Base-by-base conservation (phyloP, 192 early-diverging fungal genomes). In the Jimgerdemannia lactiflua region DNA sequence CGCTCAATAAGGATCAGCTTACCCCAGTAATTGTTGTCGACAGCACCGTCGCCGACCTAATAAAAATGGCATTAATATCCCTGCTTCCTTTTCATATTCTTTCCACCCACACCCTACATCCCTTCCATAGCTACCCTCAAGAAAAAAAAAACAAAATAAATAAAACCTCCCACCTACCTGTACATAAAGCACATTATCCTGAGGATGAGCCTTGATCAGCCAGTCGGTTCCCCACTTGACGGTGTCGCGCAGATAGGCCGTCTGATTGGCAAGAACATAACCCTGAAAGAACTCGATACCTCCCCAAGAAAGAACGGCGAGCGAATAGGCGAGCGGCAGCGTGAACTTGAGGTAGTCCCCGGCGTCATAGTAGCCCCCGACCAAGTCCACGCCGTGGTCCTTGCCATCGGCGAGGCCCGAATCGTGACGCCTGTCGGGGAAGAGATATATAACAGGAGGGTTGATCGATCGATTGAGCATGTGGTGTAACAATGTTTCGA, bases 1-100 rank as follows among this genome's bases (percentile, higher is more conserved):
- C 29, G 29, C 29, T 0, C 29, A 29, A 29, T 29, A 29, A 59
- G 14, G 6, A 59, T 10, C 77, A 54, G 19, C 64, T 65, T 74
- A 67, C 87, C 88, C 88, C 88, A 89, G 66, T 89, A 89, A 75
- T 87, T 83, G 71, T 89, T 87, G 68, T 89, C 88, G 18, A 89
- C 43, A 44, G 75, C 65, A 39, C 65, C 76, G 10, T 77, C 42
- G 4, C 88, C 87, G 9, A 87, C 78, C 84, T 85, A 65, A 0
- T 29, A 64, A 18, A 18, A 20, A 14, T 29, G 29, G 0, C 29
- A 29, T 29, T 29, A 64, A 71, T 44, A 71, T 64, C 65, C 10
- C 14, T 71, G 54, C 19, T 71, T 71, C 71, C 71, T 64, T n/a
- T n/a, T 14, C 4, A 43, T 67, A 10, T 29, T 67, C 9, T 65